A percentile compares a stretch with the other conserved stretches of the same genome.
phyloP scores from a whole-genome alignment of 306 rosid genomes.

The Quercus robur region DNA sequence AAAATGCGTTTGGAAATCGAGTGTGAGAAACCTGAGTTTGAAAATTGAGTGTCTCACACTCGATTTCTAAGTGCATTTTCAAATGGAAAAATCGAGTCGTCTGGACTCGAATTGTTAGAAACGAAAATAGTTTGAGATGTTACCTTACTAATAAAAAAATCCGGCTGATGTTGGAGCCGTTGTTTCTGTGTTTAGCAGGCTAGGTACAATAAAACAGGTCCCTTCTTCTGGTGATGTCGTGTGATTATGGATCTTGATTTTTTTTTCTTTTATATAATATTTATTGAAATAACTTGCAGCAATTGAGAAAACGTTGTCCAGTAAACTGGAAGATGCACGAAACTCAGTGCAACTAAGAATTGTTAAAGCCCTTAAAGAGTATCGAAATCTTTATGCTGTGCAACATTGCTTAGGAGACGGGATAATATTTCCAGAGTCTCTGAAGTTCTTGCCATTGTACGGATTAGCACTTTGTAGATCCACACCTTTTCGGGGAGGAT shows the following conservation, averaged over 20 bases:
- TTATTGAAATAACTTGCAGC: conserved; percentile 59
- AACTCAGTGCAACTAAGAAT: conserved; percentile 74
- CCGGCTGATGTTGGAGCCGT: conserved; percentile 88
- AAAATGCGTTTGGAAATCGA: no score
- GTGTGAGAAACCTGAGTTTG: no score
- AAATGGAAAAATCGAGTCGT: no score
- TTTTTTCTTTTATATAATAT: conserved; percentile 26
- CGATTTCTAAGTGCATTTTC: no score
- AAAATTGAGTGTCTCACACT: no score
- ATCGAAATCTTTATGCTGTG: conserved; percentile 84
- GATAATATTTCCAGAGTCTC: conserved; percentile 92
- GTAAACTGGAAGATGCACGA: conserved; percentile 90
- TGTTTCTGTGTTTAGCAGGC: conserved; percentile 75
- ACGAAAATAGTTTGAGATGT: no score
- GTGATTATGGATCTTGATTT: conserved; percentile 21
- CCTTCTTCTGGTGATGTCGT: conserved; percentile 12
- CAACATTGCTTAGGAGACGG: conserved; percentile 91
- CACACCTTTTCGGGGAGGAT: conserved; percentile 85
- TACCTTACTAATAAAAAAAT: no score
- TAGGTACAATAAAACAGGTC: conserved; percentile 49
- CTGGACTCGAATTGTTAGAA: no score
- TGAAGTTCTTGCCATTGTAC: conserved; percentile 72
- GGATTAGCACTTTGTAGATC: conserved; percentile 87
- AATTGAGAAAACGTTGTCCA: conserved; percentile 81
- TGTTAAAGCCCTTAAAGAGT: conserved; percentile 82